Base-by-base conservation (phyloP, 1,139 yeast genomes). In the Sugiyamaella sp. region DNA sequence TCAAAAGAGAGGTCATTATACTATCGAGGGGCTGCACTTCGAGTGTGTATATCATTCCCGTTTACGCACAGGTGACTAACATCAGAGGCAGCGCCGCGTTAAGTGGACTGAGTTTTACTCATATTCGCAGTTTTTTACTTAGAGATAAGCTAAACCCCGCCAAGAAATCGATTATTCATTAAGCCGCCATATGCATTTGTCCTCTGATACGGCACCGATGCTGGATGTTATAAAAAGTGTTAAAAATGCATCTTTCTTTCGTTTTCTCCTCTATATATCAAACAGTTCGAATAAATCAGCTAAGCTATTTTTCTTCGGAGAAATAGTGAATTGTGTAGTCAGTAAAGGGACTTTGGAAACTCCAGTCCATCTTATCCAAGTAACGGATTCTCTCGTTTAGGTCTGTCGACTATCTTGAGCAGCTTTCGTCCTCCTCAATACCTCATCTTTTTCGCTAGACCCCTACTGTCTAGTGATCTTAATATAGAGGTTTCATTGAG, bases 191-290 rank as follows among this genome's bases (percentile, higher is more conserved):
- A 10, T 22, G 17, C 29, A n/a, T 21, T n/a, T 5, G n/a, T 27
- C 38, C 25, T n/a, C 17, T 27, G 46, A 27, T 22, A 43, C 46
- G 46, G 46, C 46, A 43, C 38, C 25, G 29, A 27, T 10, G 35
- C 4, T 10, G 4, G 8, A 6, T 10, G n/a, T 29, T 29, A 29
- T 29, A 29, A 29, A 29, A 29, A 4, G 14, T 4, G 14, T 6
- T 5, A 24, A 10, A 14, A 29, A 12, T 29, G 35, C 8, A 6
- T 4, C 35, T 29, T 29, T 29, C n/a, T n/a, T 29, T 12, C 10
- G 29, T 24, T 29, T 29, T 12, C 35, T 6, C 14, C 8, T 29
- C n/a, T 29, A 8, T 29, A 29, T 4, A 29, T 29, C 8, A 8
- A 29, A 29, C 14, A 8, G 4, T 8, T 8, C n/a, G 14, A 29